phyloP scores from a whole-genome alignment of 345 rosid genomes.

The Hibiscus trionum region DNA sequence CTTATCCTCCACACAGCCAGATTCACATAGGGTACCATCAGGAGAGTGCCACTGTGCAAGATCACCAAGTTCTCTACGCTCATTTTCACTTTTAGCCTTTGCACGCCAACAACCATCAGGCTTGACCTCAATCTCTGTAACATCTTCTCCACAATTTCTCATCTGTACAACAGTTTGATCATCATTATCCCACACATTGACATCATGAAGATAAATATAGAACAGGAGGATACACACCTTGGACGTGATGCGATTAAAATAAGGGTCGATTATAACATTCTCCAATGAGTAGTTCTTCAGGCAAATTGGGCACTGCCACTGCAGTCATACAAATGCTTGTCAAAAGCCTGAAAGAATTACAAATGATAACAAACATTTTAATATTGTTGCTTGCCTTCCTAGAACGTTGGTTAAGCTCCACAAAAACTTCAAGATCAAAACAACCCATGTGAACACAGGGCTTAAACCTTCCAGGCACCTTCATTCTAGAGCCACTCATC shows the following conservation, averaged over 20 bases:
- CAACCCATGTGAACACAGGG: slow-evolving; percentile 96
- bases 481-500: slow-evolving; percentile 98
- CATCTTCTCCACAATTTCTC: slow-evolving; percentile 73
- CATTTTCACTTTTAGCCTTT: slow-evolving; percentile 64
- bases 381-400: slow-evolving; percentile 63
- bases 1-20: slow-evolving; percentile 33
- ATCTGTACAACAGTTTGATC: slow-evolving; percentile 38
- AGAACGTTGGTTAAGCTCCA: slow-evolving; percentile 93
- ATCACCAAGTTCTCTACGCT: slow-evolving; percentile 71
- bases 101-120: slow-evolving; percentile 68
- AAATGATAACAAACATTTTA: neutral
- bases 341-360: neutral
- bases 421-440: slow-evolving; percentile 94
- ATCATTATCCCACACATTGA: neutral
- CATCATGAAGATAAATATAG: neutral
- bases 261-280: slow-evolving; percentile 76
- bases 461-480: slow-evolving; percentile 92
- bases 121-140: slow-evolving; percentile 3
- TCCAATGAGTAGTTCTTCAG: slow-evolving; percentile 90
- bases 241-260: slow-evolving; percentile 78
- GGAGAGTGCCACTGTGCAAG: slow-evolving; percentile 80
- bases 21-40: slow-evolving; percentile 48
- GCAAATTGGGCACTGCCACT: slow-evolving; percentile 99
- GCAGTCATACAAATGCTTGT: slow-evolving; percentile 27
- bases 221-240: slow-evolving; percentile 37